Percentiles rank a stretch among this genome's conserved stretches.
Evolutionary conservation across 1,284 basidiomycete species (phyloP).

Genomic region (Trichosporon inkin): DNA sequence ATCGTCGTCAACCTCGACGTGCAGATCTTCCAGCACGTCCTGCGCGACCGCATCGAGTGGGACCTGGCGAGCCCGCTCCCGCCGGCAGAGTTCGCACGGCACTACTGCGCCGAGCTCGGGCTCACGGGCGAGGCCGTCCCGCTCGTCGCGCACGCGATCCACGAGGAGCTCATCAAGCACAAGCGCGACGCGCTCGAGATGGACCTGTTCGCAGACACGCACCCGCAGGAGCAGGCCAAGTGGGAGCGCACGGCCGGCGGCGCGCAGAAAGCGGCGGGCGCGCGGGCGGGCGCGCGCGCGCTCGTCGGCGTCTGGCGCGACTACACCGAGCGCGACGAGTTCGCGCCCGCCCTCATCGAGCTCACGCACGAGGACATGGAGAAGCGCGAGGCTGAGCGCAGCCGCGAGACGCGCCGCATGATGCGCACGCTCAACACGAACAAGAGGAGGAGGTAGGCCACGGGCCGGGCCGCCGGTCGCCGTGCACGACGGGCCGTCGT

Average conservation of each 20-base stretch:
- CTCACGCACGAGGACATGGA: slow-evolving; percentile 87
- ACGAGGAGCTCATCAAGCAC: slow-evolving; percentile 91
- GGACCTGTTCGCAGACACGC: slow-evolving; percentile 69
- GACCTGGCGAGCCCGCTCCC: slow-evolving; percentile 88
- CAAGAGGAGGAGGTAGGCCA: slow-evolving; percentile 13
- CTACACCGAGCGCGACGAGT: slow-evolving; percentile 88
- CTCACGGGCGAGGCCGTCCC: slow-evolving; percentile 81
- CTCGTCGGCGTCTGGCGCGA: slow-evolving; percentile 89
- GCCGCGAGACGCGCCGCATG: slow-evolving; percentile 62
- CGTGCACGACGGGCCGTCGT: too few species aligned
- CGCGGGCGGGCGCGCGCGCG: slow-evolving; percentile 63
- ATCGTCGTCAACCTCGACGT: slow-evolving; percentile 93
- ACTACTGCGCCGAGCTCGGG: slow-evolving; percentile 80
- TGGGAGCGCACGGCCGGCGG: slow-evolving; percentile 64
- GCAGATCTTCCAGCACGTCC: slow-evolving; percentile 86
- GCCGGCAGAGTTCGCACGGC: slow-evolving; percentile 76
- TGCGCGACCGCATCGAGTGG: slow-evolving; percentile 97
- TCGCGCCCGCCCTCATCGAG: slow-evolving; percentile 81
- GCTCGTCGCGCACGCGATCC: slow-evolving; percentile 84
- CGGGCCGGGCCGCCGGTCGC: too few species aligned
- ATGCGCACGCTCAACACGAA: slow-evolving; percentile 19
- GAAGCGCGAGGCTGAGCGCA: slow-evolving; percentile 72
- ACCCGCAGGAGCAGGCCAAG: slow-evolving; percentile 55
- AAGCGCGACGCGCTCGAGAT: slow-evolving; percentile 92
- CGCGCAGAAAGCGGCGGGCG: slow-evolving; percentile 54